phyloP scores from a whole-genome alignment of 1,139 yeast genomes.

The Geotrichum australiense region DNA sequence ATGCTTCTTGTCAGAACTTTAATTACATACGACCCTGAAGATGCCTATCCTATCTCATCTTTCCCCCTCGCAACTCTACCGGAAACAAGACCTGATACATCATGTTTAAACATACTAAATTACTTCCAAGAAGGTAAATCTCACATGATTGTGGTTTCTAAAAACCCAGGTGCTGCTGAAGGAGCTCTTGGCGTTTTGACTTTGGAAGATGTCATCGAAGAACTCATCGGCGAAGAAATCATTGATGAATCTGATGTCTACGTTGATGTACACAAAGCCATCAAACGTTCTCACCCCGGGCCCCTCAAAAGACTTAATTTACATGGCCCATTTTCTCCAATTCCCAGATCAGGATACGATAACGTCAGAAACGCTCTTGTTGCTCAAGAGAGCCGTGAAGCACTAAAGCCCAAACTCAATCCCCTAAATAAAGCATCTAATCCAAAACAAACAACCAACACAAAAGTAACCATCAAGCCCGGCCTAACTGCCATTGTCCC shows the following conservation, averaged over 20 bases:
- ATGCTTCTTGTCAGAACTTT: slow-evolving; percentile 89
- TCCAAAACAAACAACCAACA: slow-evolving; percentile 66
- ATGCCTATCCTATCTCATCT: slow-evolving; percentile 82
- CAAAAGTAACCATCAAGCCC: slow-evolving; percentile 40
- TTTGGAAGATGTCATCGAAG: slow-evolving; percentile 94
- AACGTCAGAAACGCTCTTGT: slow-evolving; percentile 21
- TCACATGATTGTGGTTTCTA: slow-evolving; percentile 92
- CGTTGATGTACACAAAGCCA: slow-evolving; percentile 81
- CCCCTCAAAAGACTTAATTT: slow-evolving; percentile 58
- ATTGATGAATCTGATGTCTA: slow-evolving; percentile 97
- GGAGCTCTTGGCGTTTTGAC: slow-evolving; percentile 93
- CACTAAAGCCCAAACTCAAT: slow-evolving; percentile 28
- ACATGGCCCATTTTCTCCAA: slow-evolving; percentile 18
- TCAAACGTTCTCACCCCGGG: slow-evolving; percentile 70
- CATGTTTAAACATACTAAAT: slow-evolving; percentile 86
- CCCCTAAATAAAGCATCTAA: slow-evolving; percentile 67
- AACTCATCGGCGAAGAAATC: slow-evolving; percentile 94
- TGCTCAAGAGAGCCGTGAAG: slow-evolving; percentile 8
- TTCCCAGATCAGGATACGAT: slow-evolving; percentile 25
- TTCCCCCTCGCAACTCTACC: slow-evolving; percentile 96
- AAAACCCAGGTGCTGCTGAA: slow-evolving; percentile 74
- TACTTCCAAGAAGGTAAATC: slow-evolving; percentile 97
- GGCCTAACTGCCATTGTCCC: slow-evolving; percentile 7
- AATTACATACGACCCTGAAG: slow-evolving; percentile 95
- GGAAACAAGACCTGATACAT: slow-evolving; percentile 85